A percentile compares a stretch with the other conserved stretches of the same genome.
Evolutionary conservation across 257 asterid species (phyloP).

Genomic region (Primulina eburnea): DNA sequence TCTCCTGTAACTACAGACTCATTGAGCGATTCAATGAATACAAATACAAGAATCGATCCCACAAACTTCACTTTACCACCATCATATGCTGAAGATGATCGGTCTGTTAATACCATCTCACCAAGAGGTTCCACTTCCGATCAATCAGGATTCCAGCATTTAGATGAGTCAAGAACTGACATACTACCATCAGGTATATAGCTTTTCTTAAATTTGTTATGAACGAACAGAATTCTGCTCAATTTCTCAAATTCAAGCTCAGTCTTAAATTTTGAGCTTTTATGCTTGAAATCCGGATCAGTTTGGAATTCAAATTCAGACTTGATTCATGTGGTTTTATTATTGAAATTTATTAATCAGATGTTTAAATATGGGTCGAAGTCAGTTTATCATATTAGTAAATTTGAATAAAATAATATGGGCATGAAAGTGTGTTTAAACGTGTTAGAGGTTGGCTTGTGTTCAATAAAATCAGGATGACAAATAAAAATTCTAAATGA

Average conservation of each 20-base stretch:
- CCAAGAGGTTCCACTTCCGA: slow-evolving; percentile 46
- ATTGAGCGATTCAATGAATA: slow-evolving; percentile 49
- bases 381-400: no score
- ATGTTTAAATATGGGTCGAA: no score
- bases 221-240: not conserved
- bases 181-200: slow-evolving; percentile 82
- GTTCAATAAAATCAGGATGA: no score
- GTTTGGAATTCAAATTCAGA: no score
- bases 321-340: no score
- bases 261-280: no score
- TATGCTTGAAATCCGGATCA: not conserved
- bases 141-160: slow-evolving; percentile 50
- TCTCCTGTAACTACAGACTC: slow-evolving; percentile 76
- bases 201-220: slow-evolving; percentile 16
- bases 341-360: no score
- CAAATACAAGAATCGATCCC: slow-evolving; percentile 60
- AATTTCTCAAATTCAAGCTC: not conserved
- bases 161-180: slow-evolving; percentile 65
- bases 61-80: slow-evolving; percentile 81
- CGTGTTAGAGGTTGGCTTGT: no score
- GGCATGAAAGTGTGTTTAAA: not conserved
- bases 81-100: slow-evolving; percentile 68
- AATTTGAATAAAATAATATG: not conserved
- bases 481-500: not conserved
- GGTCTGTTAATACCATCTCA: slow-evolving; percentile 34